These are phyloP conservation scores for Trametes maxima DNA, from an alignment of 768 basidiomycete genomes.

Conservation along the genomic window DNA sequence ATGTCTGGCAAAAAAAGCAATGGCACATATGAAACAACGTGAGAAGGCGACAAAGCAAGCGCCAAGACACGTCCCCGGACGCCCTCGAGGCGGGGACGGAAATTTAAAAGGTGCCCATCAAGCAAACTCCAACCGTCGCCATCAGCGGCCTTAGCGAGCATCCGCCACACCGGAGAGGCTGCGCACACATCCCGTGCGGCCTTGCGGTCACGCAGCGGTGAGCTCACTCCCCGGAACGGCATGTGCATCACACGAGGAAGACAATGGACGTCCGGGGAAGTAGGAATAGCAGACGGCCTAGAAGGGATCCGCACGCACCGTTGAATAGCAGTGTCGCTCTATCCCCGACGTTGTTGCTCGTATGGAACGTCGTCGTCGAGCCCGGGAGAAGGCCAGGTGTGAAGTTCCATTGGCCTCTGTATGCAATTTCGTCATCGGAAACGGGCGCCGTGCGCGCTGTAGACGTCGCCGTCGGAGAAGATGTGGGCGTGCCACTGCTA, in stretches of 20 bases:
- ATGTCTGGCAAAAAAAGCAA: conserved; percentile 5
- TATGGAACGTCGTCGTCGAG: conserved; percentile 30
- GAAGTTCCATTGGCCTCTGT: conserved; percentile 57
- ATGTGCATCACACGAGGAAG: conserved; percentile 16
- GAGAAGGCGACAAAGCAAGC: conserved; percentile 5
- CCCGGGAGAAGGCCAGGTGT: conserved; percentile 27
- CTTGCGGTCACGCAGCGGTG: not conserved
- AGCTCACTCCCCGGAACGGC: conserved; percentile 6
- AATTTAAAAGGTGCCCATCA: conserved; percentile 5
- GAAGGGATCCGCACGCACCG: conserved; percentile 40
- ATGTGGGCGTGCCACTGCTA: conserved; percentile 6
- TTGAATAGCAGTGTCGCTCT: conserved; percentile 44
- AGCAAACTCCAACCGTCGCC: conserved; percentile 15
- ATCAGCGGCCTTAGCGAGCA: conserved; percentile 18
- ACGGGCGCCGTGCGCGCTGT: conserved; percentile 37
- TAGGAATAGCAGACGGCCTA: not conserved
- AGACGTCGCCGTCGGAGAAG: conserved; percentile 38
- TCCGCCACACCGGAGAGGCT: conserved; percentile 7
- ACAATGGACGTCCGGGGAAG: conserved; percentile 4
- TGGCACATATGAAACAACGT: conserved; percentile 12
- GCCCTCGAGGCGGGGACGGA: not conserved
- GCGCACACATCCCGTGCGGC: conserved; percentile 2
- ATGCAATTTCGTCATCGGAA: conserved; percentile 50
- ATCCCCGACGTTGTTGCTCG: conserved; percentile 47
- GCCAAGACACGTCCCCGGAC: conserved; percentile 4